Conservation (phyloP, 352 stramenopile genomes). For the Phytophthora chlamydospora region DNA sequence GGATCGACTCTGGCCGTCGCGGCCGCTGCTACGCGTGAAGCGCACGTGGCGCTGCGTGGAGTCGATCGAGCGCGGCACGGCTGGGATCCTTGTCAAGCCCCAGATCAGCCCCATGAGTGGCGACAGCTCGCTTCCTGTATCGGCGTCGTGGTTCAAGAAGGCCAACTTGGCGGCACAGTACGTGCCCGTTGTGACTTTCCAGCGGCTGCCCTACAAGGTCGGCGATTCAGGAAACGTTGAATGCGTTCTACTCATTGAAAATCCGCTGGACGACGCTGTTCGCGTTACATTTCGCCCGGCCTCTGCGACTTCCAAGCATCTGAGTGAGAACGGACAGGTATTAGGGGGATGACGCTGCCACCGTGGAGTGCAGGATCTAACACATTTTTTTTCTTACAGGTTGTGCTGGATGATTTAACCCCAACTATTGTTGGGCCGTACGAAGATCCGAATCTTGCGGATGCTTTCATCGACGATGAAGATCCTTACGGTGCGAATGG, state of each 20-base stretch:
- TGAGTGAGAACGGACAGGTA: slow-evolving; percentile 42
- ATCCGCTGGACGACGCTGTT: slow-evolving; percentile 80
- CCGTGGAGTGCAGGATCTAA: slow-evolving; percentile 6
- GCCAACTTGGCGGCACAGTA: slow-evolving; percentile 80
- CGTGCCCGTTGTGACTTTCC: slow-evolving; percentile 77
- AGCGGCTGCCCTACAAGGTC: slow-evolving; percentile 49
- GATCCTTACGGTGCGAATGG: slow-evolving; percentile 16
- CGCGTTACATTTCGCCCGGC: slow-evolving; percentile 54
- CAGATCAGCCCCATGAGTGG: slow-evolving; percentile 92
- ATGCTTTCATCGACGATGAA: slow-evolving; percentile 61
- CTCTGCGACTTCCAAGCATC: neutral
- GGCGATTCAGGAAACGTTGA: slow-evolving; percentile 31
- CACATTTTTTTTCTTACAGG: slow-evolving; percentile 24
- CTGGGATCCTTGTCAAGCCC: slow-evolving; percentile 90
- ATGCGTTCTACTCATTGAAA: slow-evolving; percentile 79
- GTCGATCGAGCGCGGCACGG: slow-evolving; percentile 72
- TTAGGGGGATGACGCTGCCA: neutral
- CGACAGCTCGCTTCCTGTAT: slow-evolving; percentile 82
- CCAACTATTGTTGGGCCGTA: slow-evolving; percentile 78
- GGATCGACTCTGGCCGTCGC: slow-evolving; percentile 55
- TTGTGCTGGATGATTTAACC: slow-evolving; percentile 56
- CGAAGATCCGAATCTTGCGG: slow-evolving; percentile 83
- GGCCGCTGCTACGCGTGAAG: slow-evolving; percentile 80
- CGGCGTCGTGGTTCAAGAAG: slow-evolving; percentile 88
- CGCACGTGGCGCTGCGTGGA: slow-evolving; percentile 87